phyloP scores from a whole-genome alignment of 306 rosid species.

The Echinosophora koreensis region DNA sequence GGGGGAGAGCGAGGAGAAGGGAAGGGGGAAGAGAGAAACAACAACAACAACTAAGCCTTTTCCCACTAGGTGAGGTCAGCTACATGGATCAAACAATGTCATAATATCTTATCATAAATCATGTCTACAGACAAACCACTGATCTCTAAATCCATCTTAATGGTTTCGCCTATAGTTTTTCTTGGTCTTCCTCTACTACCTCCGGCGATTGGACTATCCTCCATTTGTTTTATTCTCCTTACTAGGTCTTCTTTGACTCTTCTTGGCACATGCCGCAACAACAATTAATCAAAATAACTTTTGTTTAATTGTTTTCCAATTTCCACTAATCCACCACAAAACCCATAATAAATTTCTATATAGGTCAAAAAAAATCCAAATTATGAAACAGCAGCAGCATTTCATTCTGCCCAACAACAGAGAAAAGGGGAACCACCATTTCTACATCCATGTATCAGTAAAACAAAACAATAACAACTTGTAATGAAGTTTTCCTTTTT shows the following conservation, averaged over 20 bases:
- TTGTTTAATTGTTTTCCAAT: background rate
- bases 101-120: no score
- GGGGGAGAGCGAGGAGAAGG: background rate
- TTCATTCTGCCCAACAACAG: background rate
- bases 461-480: background rate
- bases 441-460: background rate
- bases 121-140: no score
- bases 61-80: no score
- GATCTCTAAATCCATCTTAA: no score
- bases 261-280: no score
- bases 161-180: no score
- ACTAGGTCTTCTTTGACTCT: no score
- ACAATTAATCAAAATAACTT: background rate
- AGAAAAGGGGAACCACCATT: background rate
- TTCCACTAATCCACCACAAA: background rate
- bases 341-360: background rate
- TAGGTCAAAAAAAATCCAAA: background rate
- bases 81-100: no score
- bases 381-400: background rate
- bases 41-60: no score
- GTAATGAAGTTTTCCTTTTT: slow-evolving; percentile 8
- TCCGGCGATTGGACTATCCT: no score
- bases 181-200: no score
- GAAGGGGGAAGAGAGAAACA: background rate
- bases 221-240: no score